Base-by-base conservation (phyloP, 495 filamentous ascomycete genomes). In the Aspergillus nanangensis region DNA sequence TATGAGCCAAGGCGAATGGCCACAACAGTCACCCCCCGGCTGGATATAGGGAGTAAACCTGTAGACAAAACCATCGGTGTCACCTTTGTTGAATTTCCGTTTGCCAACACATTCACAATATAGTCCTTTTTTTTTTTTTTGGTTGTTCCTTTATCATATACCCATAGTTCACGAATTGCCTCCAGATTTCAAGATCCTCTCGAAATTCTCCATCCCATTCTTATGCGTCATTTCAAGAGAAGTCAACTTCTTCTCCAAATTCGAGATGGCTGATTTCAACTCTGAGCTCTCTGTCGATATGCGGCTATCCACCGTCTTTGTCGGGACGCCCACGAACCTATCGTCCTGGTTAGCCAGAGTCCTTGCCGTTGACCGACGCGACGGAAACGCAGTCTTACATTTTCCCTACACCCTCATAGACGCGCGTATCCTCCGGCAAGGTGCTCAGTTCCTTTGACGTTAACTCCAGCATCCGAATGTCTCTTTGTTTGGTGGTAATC, bases 341-440 rank as follows among this genome's bases (percentile, higher is more conserved):
- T 9, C 29, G 5, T 23, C 25, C 9, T 10, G 11, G 8, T 44
- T 22, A 39, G 41, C 9, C n/a, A n/a, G n/a, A n/a, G n/a, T n/a
- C n/a, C n/a, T n/a, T n/a, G n/a, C n/a, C n/a, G n/a, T n/a, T n/a
- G n/a, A n/a, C n/a, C 21, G 10, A 7, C 4, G n/a, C 22, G 22
- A 35, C 41, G 45, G 11, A 36, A 15, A 33, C 32, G 19, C 1
- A 8, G 19, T 65, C 86, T 61, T 63, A 96, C 93, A 98, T 96
- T 73, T 95, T 96, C 18, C 93, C 93, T 4, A 96, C 86, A 2
- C 92, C 92, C 63, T 96, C 92, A 53, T 96, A 98, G 8, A 96
- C 82, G 15, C 80, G 82, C 1, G 91, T 95, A 31, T 83, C 78
- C 29, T 77, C 70, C n/a, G 92, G 86, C 49, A 98, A 61, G 8